These are phyloP conservation scores for Amaranthus palmeri DNA, from an alignment of 148 eudicot genomes.

Conservation along the genomic window DNA sequence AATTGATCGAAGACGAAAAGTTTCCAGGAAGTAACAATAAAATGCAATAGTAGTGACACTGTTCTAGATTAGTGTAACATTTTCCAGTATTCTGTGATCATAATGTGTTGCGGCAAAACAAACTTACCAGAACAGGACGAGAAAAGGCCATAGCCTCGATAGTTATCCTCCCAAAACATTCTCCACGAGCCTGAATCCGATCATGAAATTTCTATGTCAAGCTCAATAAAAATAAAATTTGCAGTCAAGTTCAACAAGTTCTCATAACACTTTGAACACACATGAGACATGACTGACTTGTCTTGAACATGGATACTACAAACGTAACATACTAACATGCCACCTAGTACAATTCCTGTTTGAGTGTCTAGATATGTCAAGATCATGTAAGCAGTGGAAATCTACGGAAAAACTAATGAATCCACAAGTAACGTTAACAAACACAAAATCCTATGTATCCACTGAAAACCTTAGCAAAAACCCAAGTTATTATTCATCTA, in stretches of 20 bases:
- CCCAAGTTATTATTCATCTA: constrained; percentile 1
- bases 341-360: background rate
- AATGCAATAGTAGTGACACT: too few relatives aligned
- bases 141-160: constrained; percentile 99
- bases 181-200: constrained; percentile 70
- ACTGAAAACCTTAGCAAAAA: background rate
- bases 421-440: too few relatives aligned
- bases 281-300: background rate
- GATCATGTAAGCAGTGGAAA: background rate
- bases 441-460: background rate
- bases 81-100: background rate
- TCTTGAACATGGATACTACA: background rate
- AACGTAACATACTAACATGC: background rate
- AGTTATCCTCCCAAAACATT: constrained; percentile 96
- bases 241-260: background rate
- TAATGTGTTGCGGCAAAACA: background rate
- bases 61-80: too few relatives aligned
- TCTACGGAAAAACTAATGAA: too few relatives aligned
- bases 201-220: background rate
- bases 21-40: too few relatives aligned
- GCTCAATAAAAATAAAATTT: background rate
- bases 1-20: too few relatives aligned
- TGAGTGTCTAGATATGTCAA: background rate
- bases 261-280: background rate
- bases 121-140: constrained; percentile 79